These are phyloP conservation scores for Oenanthe javanica DNA, from an alignment of 140 eudicot genomes.

Conservation along the genomic window DNA sequence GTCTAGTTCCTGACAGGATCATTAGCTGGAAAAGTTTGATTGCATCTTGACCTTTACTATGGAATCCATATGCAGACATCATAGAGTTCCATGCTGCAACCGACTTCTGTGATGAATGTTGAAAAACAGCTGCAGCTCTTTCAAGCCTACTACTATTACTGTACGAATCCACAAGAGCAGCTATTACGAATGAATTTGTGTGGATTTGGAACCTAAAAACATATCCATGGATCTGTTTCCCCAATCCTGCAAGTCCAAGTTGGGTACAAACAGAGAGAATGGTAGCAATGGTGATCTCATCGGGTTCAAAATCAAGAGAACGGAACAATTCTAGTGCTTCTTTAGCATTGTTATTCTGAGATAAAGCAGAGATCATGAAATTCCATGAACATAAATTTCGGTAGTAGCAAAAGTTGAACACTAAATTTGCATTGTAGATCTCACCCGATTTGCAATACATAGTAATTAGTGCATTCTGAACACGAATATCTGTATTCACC, in stretches of 20 bases:
- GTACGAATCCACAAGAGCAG: constrained; percentile 63
- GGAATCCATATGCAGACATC: constrained; percentile 65
- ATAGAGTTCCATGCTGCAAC: constrained; percentile 53
- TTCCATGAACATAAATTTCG: constrained; percentile 66
- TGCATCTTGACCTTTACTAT: constrained; percentile 45
- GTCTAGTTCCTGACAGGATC: constrained; percentile 27
- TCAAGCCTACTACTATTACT: constrained; percentile 64
- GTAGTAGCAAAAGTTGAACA: constrained; percentile 26
- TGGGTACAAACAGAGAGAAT: constrained; percentile 59
- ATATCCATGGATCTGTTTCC: constrained; percentile 60
- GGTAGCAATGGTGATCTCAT: constrained; percentile 49
- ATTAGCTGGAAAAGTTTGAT: constrained; percentile 33
- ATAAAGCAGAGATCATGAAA: constrained; percentile 43
- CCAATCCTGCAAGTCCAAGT: constrained; percentile 43
- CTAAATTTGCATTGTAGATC: constrained; percentile 28
- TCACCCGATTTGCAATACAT: constrained; percentile 53
- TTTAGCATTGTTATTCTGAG: constrained; percentile 44
- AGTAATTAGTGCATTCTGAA: constrained; percentile 43
- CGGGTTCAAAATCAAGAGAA: constrained; percentile 45
- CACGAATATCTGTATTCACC: constrained; percentile 25
- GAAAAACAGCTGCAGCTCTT: constrained; percentile 24
- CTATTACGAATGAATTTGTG: constrained; percentile 33
- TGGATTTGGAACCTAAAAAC: constrained; percentile 29
- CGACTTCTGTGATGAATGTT: constrained; percentile 23
- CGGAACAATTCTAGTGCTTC: constrained; percentile 38